Evolutionary conservation across 2,329 filamentous ascomycete genomes (phyloP).

Genomic region (Tolypocladium sp.): DNA sequence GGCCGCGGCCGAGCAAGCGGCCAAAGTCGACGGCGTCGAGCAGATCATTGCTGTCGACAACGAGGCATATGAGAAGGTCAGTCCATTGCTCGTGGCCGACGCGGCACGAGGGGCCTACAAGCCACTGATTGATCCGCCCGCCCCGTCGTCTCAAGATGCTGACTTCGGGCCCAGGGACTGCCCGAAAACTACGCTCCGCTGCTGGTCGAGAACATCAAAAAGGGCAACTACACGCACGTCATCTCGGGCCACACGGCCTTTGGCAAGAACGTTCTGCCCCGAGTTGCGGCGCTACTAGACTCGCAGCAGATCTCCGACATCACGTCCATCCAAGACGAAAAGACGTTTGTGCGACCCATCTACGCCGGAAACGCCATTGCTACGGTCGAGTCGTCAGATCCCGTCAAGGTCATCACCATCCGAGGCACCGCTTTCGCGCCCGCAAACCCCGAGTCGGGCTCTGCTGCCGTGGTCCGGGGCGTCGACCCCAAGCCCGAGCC

Average conservation of each 20-base stretch:
- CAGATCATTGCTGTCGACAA: constrained; percentile 89
- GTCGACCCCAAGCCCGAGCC: constrained; percentile 70
- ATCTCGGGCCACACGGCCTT: constrained; percentile 89
- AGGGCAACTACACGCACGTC: constrained; percentile 86
- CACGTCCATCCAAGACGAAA: constrained; percentile 75
- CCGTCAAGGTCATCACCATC: constrained; percentile 82
- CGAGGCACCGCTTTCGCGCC: constrained; percentile 86
- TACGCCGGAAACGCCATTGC: constrained; percentile 97
- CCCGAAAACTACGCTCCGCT: constrained; percentile 92
- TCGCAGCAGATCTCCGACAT: constrained; percentile 92
- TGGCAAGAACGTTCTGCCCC: constrained; percentile 88
- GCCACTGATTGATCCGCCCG: neutral
- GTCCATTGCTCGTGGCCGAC: neutral
- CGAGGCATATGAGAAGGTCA: constrained; percentile 81
- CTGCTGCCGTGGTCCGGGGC: constrained; percentile 70
- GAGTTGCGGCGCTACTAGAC: constrained; percentile 85
- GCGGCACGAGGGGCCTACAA: no score
- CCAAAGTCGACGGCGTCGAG: constrained; percentile 82
- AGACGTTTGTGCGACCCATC: constrained; percentile 92
- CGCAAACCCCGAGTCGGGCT: constrained; percentile 61
- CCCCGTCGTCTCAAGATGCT: neutral
- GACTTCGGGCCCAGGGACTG: constrained; percentile 52
- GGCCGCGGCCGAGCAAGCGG: constrained; percentile 68
- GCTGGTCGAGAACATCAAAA: constrained; percentile 92
- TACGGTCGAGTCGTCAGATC: constrained; percentile 83